Evolutionary conservation across 192 early-diverging fungal genomes (phyloP), one percentile per base, ranked within the genome.

Genomic region (Lobosporangium transversale): DNA sequence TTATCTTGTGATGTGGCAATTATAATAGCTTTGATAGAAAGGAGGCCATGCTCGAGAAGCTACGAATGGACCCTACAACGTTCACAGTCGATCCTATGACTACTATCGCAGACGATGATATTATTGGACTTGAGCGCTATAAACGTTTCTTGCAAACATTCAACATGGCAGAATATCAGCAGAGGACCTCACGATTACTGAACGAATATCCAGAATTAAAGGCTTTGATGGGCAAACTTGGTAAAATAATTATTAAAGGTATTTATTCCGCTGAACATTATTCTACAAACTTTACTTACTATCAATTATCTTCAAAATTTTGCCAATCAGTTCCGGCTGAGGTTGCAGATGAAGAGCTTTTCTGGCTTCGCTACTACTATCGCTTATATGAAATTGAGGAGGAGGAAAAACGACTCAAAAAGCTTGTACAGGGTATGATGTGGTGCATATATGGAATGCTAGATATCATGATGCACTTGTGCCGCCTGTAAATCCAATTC

Each of bases 301-400:
- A 4, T 18, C 47, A 7, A n/a, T n/a, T n/a, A n/a, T n/a, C n/a
- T n/a, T n/a, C n/a, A n/a, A n/a, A n/a, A n/a, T n/a, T 23, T n/a
- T 49, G 47, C 18, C 7, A 49, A 14, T 23, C 32, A 84, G 85
- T 86, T 1, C 85, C 85, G 26, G 37, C 79, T 3, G 68, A 86
- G 18, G 80, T 86, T 11, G 67, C 68, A 8, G 83, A 86, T 23
- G 63, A 80, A 37, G 67, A 75, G 18, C 26, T 76, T 33, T 86
- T 86, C 55, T 86, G 85, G 85, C 75, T 63, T 9, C 71, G 85
- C 26, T 86, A 86, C 36, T 79, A 82, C 32, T 86, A 82, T 59
- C 80, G 81, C 43, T 45, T 78, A 2, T 84, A 67, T 54, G 80
- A 84, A 37, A 80, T 86, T 42, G 85, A 86, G n/a, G 82, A 86